Percentiles rank a stretch among this genome's conserved stretches.
These are phyloP conservation scores for Fusarium camptoceras DNA, from an alignment of 2,329 filamentous ascomycete genomes.

Conservation along the genomic window DNA sequence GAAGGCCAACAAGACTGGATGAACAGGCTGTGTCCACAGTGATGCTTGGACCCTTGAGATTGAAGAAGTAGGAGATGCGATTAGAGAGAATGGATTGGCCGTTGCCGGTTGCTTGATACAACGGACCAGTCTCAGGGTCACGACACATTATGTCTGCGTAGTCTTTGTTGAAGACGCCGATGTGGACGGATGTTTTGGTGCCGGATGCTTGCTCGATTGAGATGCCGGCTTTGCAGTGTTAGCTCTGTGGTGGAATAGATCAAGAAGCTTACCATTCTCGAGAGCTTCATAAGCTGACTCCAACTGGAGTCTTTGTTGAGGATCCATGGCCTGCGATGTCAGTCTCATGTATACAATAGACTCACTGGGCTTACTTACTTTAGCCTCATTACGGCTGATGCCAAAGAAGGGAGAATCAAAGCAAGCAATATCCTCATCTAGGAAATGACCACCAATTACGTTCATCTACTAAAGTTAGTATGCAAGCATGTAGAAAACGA, in stretches of 20 bases:
- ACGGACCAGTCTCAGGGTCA: not conserved
- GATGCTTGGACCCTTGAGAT: slow-evolving; percentile 9
- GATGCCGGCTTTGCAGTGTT: not conserved
- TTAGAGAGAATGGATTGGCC: slow-evolving; percentile 6
- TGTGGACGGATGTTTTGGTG: not conserved
- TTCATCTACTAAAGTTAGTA: not conserved
- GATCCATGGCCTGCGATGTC: not conserved
- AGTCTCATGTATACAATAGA: not conserved
- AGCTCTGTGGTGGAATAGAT: not conserved
- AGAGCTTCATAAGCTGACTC: not conserved
- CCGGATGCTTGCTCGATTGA: not conserved
- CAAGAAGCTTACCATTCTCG: not conserved
- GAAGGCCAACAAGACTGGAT: slow-evolving; percentile 5
- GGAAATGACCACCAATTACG: not conserved
- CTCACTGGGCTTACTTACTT: not conserved
- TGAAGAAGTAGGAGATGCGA: slow-evolving; percentile 17
- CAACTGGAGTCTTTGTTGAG: not conserved
- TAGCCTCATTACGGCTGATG: not conserved
- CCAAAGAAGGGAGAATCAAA: not conserved
- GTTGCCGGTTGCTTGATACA: not conserved
- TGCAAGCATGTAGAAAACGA: no score
- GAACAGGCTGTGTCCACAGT: slow-evolving; percentile 30
- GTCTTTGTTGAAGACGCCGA: not conserved
- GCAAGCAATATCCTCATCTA: not conserved
- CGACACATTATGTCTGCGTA: not conserved